Evolutionary conservation across 208 protist genomes (phyloP).

Genomic region (Crithidia acanthocephali): DNA sequence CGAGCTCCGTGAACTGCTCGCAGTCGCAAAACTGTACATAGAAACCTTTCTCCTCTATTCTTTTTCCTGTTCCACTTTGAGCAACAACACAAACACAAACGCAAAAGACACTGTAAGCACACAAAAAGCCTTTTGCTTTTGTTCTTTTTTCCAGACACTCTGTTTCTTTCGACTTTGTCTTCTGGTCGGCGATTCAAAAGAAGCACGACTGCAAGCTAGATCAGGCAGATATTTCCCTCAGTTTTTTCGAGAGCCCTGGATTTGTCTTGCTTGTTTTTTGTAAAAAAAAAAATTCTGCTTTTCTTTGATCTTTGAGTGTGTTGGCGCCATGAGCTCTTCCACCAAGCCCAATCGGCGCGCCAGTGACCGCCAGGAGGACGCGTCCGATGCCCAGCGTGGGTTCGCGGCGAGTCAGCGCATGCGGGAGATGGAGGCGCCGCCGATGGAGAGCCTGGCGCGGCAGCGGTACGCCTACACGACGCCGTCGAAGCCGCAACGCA

Average conservation of each 20-base stretch:
- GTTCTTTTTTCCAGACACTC: no score
- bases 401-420: constrained; percentile 59
- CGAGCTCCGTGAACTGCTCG: no score
- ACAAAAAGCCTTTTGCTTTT: not conserved
- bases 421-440: constrained; percentile 75
- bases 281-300: no score
- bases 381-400: constrained; percentile 45
- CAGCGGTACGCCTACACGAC: constrained; percentile 38
- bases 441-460: constrained; percentile 53
- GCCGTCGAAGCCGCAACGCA: constrained; percentile 13
- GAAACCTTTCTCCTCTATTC: constrained; percentile 6
- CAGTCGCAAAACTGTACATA: constrained; percentile 10
- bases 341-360: not conserved
- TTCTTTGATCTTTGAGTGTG: constrained; percentile 1
- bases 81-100: no score
- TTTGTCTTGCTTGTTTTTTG: no score
- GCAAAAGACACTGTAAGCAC: no score
- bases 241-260: no score
- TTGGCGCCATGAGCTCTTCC: not conserved
- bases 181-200: no score
- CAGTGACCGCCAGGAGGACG: not conserved
- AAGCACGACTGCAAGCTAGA: no score
- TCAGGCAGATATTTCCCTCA: no score
- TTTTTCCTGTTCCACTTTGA: constrained; percentile 1
- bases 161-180: no score